Conservation (phyloP, 169 alveolate genomes). For the Sarcocystis neurona region DNA sequence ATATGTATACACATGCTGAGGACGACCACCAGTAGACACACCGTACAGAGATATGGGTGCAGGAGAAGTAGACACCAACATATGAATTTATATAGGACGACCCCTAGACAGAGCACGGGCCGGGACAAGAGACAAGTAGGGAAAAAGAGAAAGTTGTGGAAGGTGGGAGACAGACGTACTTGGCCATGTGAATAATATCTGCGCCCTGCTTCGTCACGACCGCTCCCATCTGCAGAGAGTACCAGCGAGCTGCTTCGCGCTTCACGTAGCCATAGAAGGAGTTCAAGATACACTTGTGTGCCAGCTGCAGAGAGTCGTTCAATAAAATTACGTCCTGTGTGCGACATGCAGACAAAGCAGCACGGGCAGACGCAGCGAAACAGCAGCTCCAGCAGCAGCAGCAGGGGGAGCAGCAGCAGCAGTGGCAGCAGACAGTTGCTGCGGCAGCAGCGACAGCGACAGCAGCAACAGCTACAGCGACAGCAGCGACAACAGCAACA, state of each 20-base stretch:
- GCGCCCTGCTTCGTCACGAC: constrained; percentile 97
- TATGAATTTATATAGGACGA: not conserved
- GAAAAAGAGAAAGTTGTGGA: not conserved
- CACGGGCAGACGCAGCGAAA: no score
- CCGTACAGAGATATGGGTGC: no score
- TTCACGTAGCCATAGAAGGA: constrained; percentile 98
- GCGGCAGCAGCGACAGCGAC: no score
- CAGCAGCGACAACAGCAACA: no score
- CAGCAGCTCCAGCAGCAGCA: no score
- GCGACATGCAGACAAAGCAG: not conserved
- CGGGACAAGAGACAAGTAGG: not conserved
- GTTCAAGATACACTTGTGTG: constrained; percentile 98
- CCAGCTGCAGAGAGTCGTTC: constrained; percentile 96
- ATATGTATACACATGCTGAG: no score
- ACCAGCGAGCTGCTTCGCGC: constrained; percentile 99
- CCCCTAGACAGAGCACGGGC: not conserved
- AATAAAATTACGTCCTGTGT: constrained; percentile 70
- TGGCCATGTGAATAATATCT: constrained; percentile 90
- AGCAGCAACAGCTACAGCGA: no score
- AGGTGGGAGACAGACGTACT: constrained; percentile 59
- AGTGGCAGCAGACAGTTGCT: no score
- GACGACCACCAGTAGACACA: no score
- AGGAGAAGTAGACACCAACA: no score
- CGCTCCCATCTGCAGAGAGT: constrained; percentile 99
- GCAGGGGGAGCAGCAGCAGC: no score